phyloP scores from a whole-genome alignment of 2,329 filamentous ascomycete species.

The Leptosphaerulina australis region DNA sequence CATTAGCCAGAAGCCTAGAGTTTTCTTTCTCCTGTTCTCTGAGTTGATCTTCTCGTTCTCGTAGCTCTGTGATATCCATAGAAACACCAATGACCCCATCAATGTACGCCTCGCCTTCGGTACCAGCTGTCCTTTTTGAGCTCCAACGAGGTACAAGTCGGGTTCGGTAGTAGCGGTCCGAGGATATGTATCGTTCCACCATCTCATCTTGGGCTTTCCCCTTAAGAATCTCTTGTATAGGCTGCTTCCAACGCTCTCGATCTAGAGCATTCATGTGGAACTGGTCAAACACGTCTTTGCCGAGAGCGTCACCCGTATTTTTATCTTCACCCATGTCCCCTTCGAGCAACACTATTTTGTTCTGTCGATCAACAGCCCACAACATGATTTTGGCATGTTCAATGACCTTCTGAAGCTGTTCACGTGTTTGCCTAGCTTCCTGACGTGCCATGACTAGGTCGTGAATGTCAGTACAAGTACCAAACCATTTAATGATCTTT shows the following conservation, averaged over 20 bases:
- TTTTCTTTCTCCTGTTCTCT: slow-evolving; percentile 72
- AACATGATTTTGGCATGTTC: slow-evolving; percentile 76
- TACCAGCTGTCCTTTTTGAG: slow-evolving; percentile 60
- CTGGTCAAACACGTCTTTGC: slow-evolving; percentile 68
- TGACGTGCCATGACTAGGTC: slow-evolving; percentile 73
- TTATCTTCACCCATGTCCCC: slow-evolving; percentile 63
- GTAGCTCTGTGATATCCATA: slow-evolving; percentile 78
- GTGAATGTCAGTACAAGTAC: slow-evolving; percentile 80
- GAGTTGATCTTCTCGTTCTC: slow-evolving; percentile 67
- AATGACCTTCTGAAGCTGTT: slow-evolving; percentile 74
- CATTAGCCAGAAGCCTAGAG: slow-evolving; percentile 72
- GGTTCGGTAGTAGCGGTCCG: slow-evolving; percentile 72
- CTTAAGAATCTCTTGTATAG: slow-evolving; percentile 69
- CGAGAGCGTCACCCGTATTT: slow-evolving; percentile 51
- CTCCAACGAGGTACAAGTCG: slow-evolving; percentile 70
- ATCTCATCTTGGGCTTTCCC: slow-evolving; percentile 66
- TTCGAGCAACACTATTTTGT: slow-evolving; percentile 71
- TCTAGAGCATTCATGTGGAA: slow-evolving; percentile 52
- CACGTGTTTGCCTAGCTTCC: slow-evolving; percentile 68
- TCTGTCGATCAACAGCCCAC: slow-evolving; percentile 70
- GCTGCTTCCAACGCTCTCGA: slow-evolving; percentile 56
- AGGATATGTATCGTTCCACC: slow-evolving; percentile 65
- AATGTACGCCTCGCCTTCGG: slow-evolving; percentile 60
- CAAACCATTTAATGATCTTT: slow-evolving; percentile 78
- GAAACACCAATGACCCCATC: slow-evolving; percentile 79